Evolutionary conservation across 2,329 filamentous ascomycete genomes (phyloP), one percentile per base, ranked within the genome.

Genomic region (Talaromyces sp.): DNA sequence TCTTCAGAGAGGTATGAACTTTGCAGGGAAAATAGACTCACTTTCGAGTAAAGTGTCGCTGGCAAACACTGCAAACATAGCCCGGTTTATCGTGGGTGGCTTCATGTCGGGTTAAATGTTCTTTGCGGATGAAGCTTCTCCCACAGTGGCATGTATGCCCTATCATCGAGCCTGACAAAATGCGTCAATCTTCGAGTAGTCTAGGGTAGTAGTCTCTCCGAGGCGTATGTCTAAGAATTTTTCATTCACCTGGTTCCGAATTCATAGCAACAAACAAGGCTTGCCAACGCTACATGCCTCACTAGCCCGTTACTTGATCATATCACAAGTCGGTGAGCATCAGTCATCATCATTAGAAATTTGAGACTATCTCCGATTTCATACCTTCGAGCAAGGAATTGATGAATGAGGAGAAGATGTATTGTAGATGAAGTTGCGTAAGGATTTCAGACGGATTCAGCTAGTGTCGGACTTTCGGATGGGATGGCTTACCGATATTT

Each of bases 71-170:
- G 37, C 63, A 64, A 15, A 54, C 31, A 25, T 64, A 47, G 31
- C 27, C 37, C 27, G 25, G 25, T 37, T 11, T 56, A 22, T 61
- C 3, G 37, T 64, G 63, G 17, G 37, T 61, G 25, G 57, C 63
- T 56, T 61, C 57, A 47, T 64, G 63, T 25, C 63, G 52, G 25
- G 37, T 64, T 22, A 64, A 25, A 56, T 64, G 63, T 27, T 61
- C 45, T 13, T 56, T 64, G 35, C 47, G 63, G 5, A 49, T 37
- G 39, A 61, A 64, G 37, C 56, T 64, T 50, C 52, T 61, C 22
- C 63, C 57, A 35, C 63, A 64, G 22, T 64, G 57, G 15, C 63
- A 64, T 27, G 25, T 57, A 61, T 64, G 57, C 2, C 56, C 57
- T 31, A 15, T 33, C 10, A 4, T 64, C 13, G 19, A 25, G 13